phyloP scores from a whole-genome alignment of 768 basidiomycete species.

The Rhizopogon vesiculosus region DNA sequence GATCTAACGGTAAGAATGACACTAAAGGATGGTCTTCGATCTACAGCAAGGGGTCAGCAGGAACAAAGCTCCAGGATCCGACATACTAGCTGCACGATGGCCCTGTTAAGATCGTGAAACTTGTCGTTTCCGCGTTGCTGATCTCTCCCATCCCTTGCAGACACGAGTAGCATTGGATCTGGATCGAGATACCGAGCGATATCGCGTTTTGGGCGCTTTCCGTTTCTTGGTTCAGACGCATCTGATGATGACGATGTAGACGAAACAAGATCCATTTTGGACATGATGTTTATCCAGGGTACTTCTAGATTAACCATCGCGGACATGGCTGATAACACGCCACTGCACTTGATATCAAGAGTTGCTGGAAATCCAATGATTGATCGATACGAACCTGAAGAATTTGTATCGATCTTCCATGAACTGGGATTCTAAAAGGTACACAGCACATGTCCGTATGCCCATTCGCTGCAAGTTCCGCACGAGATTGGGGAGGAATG shows the following conservation, averaged over 20 bases:
- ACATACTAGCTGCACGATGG: slow-evolving; percentile 89
- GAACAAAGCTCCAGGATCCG: not conserved
- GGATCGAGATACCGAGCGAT: slow-evolving; percentile 96
- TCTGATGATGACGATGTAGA: slow-evolving; percentile 19
- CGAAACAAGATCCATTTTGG: slow-evolving; percentile 97
- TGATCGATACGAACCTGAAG: slow-evolving; percentile 59
- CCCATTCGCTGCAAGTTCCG: slow-evolving; percentile 68
- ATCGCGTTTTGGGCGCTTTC: slow-evolving; percentile 67
- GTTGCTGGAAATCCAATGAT: not conserved
- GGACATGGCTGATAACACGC: slow-evolving; percentile 96
- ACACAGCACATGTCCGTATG: slow-evolving; percentile 83
- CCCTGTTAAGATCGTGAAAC: slow-evolving; percentile 92
- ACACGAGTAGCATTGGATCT: slow-evolving; percentile 81
- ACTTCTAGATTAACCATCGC: slow-evolving; percentile 98
- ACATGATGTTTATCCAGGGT: slow-evolving; percentile 97
- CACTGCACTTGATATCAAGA: slow-evolving; percentile 39
- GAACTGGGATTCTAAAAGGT: slow-evolving; percentile 96
- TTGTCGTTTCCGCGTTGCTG: slow-evolving; percentile 64
- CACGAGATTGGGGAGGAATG: slow-evolving; percentile 90
- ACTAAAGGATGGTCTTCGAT: slow-evolving; percentile 99
- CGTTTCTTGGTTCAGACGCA: slow-evolving; percentile 61
- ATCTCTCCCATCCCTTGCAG: slow-evolving; percentile 44
- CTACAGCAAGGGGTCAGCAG: slow-evolving; percentile 33
- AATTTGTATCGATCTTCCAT: slow-evolving; percentile 99
- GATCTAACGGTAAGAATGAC: slow-evolving; percentile 92